Evolutionary conservation across 2,329 filamentous ascomycete genomes (phyloP), one percentile per base, ranked within the genome.

Genomic region (Fusarium kyushuense): DNA sequence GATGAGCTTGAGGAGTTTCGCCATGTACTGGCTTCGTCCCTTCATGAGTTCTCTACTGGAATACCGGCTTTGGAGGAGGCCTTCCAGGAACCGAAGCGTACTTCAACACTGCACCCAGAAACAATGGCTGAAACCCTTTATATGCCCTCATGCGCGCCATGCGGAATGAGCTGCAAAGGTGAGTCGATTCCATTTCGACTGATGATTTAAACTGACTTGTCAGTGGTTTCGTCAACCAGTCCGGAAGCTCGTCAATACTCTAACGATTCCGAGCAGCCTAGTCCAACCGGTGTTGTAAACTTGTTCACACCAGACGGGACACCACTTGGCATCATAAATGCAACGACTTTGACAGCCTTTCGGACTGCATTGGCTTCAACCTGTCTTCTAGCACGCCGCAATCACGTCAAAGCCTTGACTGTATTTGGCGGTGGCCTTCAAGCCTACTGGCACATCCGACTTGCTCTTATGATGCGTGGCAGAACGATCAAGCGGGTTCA

Each of bases 401-500:
- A 86, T 56, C 86, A 86, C 29, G 90, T 97, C 41, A 89, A 90
- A 75, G 92, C 90, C 16, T 76, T 97, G 13, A 90, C 91, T 16
- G 90, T 97, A 54, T 98, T 97, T 77, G 95, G 95, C 25, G 90
- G 91, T 33, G 95, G 95, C 45, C 89, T 91, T 71, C 94, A 97
- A 81, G 95, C 95, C 14, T 97, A 95, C 81, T 98, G 94, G 94
- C 95, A 97, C 77, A 88, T 97, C 42, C 90, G 94, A 1, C 86
- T 98, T 6, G 90, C 94, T 1, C 84, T 98, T 13, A 84, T 95
- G 67, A 84, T 96, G 49, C 90, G 86, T 23, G 88, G 88, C 3
- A 55, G 81, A 45, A 92, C 93, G 21, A 90, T 97, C 71, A 89
- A 90, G 72, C 88, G 91, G 60, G 86, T 97, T 47, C 90, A 95